Evolutionary conservation across 306 rosid species (phyloP).

Genomic region (Cicer judaicum): DNA sequence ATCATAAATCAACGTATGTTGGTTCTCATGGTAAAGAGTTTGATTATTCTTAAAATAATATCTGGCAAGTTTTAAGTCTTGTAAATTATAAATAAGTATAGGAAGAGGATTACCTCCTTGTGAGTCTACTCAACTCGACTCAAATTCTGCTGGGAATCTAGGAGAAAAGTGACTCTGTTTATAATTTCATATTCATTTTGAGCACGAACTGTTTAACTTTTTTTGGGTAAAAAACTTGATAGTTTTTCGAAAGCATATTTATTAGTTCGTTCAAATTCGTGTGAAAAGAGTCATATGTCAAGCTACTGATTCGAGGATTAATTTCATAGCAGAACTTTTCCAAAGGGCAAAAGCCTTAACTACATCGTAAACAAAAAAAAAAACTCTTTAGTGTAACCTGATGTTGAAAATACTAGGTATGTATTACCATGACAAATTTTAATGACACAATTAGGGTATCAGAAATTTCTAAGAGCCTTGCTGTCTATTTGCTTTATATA

Average conservation of each 20-base stretch:
- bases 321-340: no score
- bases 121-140: neutral
- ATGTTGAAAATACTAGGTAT: neutral
- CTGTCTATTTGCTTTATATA: neutral
- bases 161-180: neutral
- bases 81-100: neutral
- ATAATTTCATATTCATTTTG: no score
- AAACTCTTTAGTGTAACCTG: neutral
- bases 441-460: slow-evolving; percentile 4
- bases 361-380: no score
- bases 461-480: slow-evolving; percentile 3
- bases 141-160: neutral
- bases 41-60: neutral
- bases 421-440: neutral
- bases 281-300: no score
- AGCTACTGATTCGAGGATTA: no score
- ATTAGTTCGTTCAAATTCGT: no score
- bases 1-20: slow-evolving; percentile 1
- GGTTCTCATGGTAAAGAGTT: neutral
- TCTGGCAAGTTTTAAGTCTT: neutral
- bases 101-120: neutral
- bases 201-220: no score
- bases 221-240: no score
- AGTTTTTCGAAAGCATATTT: no score
- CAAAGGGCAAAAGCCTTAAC: no score